Conservation (phyloP, 148 eudicot species). For the Vaccinium macrocarpon region DNA sequence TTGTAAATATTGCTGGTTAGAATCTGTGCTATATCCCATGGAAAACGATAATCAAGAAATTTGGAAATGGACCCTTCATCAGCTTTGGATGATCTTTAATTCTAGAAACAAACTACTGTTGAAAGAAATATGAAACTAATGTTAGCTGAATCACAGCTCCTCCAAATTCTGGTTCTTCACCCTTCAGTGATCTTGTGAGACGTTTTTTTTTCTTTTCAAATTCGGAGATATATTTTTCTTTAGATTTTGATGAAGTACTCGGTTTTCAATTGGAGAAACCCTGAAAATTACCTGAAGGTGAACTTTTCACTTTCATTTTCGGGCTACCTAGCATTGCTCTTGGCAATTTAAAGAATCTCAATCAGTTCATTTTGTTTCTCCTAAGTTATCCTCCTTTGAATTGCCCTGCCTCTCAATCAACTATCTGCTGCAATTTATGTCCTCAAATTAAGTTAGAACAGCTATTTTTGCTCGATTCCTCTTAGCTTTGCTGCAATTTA, state of each 20-base stretch:
- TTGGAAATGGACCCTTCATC: not conserved
- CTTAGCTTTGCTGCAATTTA: not conserved
- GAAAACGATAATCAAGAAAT: too few relatives aligned
- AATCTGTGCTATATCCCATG: too few relatives aligned
- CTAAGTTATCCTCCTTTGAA: too few relatives aligned
- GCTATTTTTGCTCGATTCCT: not conserved
- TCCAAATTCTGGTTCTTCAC: not conserved
- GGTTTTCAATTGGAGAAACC: not conserved
- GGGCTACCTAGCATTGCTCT: too few relatives aligned
- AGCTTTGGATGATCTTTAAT: not conserved
- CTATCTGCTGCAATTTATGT: not conserved
- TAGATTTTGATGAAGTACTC: not conserved
- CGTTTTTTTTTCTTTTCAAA: not conserved
- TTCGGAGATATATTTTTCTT: not conserved
- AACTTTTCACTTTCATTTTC: too few relatives aligned
- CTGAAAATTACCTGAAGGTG: too few relatives aligned
- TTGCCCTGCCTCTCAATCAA: too few relatives aligned
- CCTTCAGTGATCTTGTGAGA: not conserved
- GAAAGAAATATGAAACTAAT: not conserved
- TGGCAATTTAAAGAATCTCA: too few relatives aligned
- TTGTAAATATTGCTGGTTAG: too few relatives aligned
- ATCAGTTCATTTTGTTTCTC: too few relatives aligned
- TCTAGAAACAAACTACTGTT: not conserved
- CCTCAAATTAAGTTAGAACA: not conserved
- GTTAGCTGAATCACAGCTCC: not conserved